Evolutionary conservation across 768 basidiomycete genomes (phyloP), one percentile per base, ranked within the genome.

Genomic region (Tremella yokohamensis): DNA sequence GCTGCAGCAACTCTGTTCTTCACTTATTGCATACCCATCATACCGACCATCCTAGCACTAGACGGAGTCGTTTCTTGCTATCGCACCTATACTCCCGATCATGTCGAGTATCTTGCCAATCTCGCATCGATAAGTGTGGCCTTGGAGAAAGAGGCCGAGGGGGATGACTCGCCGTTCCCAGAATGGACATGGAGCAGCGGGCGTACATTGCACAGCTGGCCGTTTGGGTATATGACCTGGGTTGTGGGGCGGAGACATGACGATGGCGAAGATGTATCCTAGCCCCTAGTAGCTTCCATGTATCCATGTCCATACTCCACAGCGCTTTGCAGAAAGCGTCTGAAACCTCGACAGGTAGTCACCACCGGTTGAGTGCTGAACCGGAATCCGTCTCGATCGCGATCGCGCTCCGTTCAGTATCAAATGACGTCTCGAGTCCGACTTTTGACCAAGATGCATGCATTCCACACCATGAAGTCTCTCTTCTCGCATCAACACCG

Each of bases 121-220:
- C 52, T 59, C 2, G 64, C 63, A 11, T 54, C 62, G 12, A 45
- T 64, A 44, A 58, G 24, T 18, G 25, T 62, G 2, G 40, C 54
- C 42, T 58, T 71, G 18, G 69, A 69, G 47, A 26, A 40, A 37
- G 53, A 53, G 8, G 57, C 22, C 2, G 62, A 64, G 49, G 15
- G 52, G 40, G 26, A 20, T 16, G 38, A 57, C 49, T n/a, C 45
- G 19, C 24, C 53, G 13, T 3, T 54, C 45, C 16, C 57, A 38
- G 50, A 64, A 39, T 75, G 73, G 73, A 59, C 57, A 18, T 75
- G 73, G 73, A 67, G 70, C 29, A 49, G 54, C 54, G 73, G 73
- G 13, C 56, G 54, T 8, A 40, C 24, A 38, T 48, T 19, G 40
- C 68, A 72, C 55, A 69, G 65, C 7, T 56, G 61, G 55, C 65